These are phyloP conservation scores for Neurospora tetraspora DNA, from an alignment of 495 filamentous ascomycete genomes.

Conservation along the genomic window DNA sequence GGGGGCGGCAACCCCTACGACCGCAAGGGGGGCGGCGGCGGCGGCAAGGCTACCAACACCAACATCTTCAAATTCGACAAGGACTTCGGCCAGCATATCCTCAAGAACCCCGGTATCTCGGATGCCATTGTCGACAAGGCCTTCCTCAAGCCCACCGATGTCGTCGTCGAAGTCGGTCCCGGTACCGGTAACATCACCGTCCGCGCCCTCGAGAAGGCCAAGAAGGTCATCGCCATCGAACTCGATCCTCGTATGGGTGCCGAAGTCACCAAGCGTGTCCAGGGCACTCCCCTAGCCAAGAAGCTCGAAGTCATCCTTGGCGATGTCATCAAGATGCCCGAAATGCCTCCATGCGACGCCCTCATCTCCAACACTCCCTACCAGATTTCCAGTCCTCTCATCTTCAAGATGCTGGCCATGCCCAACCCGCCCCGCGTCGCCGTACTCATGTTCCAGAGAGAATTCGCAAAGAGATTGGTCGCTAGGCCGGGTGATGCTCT, in stretches of 20 bases:
- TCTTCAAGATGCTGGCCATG: constrained; percentile 80
- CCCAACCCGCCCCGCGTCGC: constrained; percentile 60
- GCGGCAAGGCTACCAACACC: constrained; percentile 45
- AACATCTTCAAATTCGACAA: constrained; percentile 69
- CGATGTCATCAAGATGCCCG: constrained; percentile 78
- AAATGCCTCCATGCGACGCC: constrained; percentile 79
- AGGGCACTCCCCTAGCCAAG: constrained; percentile 71
- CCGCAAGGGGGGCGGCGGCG: constrained; percentile 25
- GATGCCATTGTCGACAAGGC: constrained; percentile 80
- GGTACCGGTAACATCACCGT: constrained; percentile 55
- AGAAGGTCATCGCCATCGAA: constrained; percentile 79
- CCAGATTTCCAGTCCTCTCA: constrained; percentile 81
- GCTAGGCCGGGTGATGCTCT: constrained; percentile 51
- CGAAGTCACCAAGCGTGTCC: constrained; percentile 88
- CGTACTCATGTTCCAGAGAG: constrained; percentile 61
- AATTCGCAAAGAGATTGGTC: constrained; percentile 25
- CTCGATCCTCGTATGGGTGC: constrained; percentile 95
- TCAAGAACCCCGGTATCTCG: constrained; percentile 91
- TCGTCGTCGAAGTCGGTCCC: constrained; percentile 37
- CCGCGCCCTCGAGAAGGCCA: constrained; percentile 76
- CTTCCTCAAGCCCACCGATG: constrained; percentile 78
- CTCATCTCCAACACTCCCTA: constrained; percentile 94
- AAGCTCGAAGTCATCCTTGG: constrained; percentile 77
- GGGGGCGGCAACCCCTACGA: constrained; percentile 49
- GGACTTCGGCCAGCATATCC: constrained; percentile 69